Percentiles rank a stretch among this genome's conserved stretches.
phyloP scores from a whole-genome alignment of 2,329 filamentous ascomycete genomes.

The Colletotrichum chlorophyti region DNA sequence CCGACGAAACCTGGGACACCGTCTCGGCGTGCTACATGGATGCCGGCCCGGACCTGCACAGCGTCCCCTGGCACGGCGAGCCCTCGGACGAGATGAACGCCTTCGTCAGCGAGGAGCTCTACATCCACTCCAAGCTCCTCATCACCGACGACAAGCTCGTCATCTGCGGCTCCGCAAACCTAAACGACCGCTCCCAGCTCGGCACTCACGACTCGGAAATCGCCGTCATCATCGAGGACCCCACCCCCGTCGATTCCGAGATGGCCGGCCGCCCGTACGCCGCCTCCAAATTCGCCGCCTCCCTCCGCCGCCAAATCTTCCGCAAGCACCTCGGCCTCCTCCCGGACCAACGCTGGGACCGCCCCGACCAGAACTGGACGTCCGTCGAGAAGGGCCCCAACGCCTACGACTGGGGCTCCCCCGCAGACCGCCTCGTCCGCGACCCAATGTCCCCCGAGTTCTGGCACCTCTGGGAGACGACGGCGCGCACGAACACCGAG shows the following conservation, averaged over 20 bases:
- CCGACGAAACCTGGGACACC: slow-evolving; percentile 71
- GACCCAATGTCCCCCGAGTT: slow-evolving; percentile 78
- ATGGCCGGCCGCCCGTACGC: slow-evolving; percentile 78
- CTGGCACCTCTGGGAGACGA: slow-evolving; percentile 73
- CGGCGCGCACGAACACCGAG: slow-evolving; percentile 79
- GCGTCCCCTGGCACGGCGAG: slow-evolving; percentile 60
- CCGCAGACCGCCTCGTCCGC: slow-evolving; percentile 70
- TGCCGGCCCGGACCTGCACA: slow-evolving; percentile 71
- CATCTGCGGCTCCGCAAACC: slow-evolving; percentile 75
- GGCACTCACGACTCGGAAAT: slow-evolving; percentile 88
- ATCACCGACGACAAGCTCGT: slow-evolving; percentile 84
- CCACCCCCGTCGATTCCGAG: slow-evolving; percentile 68
- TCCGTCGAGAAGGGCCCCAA: slow-evolving; percentile 76
- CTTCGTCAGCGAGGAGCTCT: slow-evolving; percentile 68
- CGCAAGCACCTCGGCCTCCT: slow-evolving; percentile 90
- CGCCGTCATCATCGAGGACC: slow-evolving; percentile 86
- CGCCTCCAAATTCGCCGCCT: slow-evolving; percentile 79
- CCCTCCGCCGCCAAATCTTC: slow-evolving; percentile 84
- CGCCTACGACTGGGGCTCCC: slow-evolving; percentile 73
- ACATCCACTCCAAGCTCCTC: slow-evolving; percentile 72
- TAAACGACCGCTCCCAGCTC: slow-evolving; percentile 74
- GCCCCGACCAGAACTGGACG: slow-evolving; percentile 75
- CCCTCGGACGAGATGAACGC: slow-evolving; percentile 64
- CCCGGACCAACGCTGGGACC: slow-evolving; percentile 73
- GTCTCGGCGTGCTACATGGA: slow-evolving; percentile 87